Percentiles rank a stretch among this genome's conserved stretches.
Evolutionary conservation across 163 green algal genomes (phyloP).

Genomic region (Chlamydomonas reinhardtii): DNA sequence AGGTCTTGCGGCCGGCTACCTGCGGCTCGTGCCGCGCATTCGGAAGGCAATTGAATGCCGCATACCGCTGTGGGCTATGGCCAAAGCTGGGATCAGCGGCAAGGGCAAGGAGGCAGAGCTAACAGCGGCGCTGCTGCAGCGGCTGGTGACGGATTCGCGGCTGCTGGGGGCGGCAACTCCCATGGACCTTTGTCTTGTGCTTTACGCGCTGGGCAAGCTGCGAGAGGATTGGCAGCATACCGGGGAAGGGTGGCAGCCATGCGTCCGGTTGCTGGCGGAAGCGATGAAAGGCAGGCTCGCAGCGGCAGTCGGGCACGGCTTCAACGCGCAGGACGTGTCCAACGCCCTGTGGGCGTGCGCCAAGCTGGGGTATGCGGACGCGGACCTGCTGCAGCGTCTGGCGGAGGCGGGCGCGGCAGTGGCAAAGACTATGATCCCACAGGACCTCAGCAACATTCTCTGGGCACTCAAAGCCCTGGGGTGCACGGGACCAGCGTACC

Average conservation of each 20-base stretch:
- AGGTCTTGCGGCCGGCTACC: background rate
- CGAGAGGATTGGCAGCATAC: too few species aligned
- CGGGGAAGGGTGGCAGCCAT: background rate
- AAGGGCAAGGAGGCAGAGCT: background rate
- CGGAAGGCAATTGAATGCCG: background rate
- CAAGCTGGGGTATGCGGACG: background rate
- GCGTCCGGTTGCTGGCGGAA: background rate
- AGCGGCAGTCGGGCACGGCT: background rate
- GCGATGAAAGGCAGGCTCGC: background rate
- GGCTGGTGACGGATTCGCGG: background rate
- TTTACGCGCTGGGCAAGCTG: slow-evolving; percentile 18
- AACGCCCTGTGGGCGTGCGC: slow-evolving; percentile 1
- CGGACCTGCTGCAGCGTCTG: background rate
- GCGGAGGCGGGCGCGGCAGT: background rate
- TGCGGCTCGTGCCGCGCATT: background rate
- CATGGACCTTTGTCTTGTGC: background rate
- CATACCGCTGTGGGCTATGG: background rate
- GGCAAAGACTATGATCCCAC: background rate
- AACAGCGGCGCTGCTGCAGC: background rate
- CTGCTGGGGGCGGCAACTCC: too few species aligned
- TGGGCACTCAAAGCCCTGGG: background rate
- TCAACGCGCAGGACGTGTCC: background rate
- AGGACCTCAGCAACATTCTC: background rate
- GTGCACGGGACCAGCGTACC: background rate
- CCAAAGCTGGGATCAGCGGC: background rate